Evolutionary conservation across 2,329 filamentous ascomycete species (phyloP).

Genomic region (Cryphonectria radicalis): DNA sequence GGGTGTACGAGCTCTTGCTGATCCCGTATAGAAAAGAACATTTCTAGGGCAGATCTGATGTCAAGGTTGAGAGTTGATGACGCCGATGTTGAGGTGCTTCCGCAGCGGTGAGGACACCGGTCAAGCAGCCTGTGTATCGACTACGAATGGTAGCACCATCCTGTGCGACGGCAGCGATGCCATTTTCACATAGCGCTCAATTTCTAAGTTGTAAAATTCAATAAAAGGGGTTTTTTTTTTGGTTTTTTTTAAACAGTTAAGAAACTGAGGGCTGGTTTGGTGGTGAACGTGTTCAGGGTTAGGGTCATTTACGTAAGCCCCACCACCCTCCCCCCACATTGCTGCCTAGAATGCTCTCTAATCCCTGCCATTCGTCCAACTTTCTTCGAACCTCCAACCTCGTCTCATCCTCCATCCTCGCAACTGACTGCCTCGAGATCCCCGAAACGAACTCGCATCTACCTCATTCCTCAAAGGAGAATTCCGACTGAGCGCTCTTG

Average conservation of each 20-base stretch:
- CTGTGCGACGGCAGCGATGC: neutral
- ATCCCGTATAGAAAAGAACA: neutral
- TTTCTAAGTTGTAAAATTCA: neutral
- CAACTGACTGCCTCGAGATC: neutral
- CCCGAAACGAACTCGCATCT: neutral
- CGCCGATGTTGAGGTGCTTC: neutral
- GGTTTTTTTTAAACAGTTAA: no score
- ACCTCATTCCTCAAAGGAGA: neutral
- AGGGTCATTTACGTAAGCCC: neutral
- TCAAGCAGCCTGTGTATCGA: neutral
- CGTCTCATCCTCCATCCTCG: neutral
- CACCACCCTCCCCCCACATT: no score
- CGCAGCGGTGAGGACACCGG: conserved; percentile 1
- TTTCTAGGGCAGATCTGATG: neutral
- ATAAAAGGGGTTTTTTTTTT: no score
- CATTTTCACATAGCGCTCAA: neutral
- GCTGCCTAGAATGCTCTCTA: neutral
- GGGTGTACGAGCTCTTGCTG: neutral
- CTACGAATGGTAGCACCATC: neutral
- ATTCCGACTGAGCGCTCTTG: neutral
- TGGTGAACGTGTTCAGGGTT: neutral
- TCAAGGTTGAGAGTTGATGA: neutral
- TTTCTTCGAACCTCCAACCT: neutral
- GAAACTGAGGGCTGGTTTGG: no score
- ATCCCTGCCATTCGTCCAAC: neutral